These are phyloP conservation scores for Spathaspora gorwiae DNA, from an alignment of 805 yeast species.

Conservation along the genomic window DNA sequence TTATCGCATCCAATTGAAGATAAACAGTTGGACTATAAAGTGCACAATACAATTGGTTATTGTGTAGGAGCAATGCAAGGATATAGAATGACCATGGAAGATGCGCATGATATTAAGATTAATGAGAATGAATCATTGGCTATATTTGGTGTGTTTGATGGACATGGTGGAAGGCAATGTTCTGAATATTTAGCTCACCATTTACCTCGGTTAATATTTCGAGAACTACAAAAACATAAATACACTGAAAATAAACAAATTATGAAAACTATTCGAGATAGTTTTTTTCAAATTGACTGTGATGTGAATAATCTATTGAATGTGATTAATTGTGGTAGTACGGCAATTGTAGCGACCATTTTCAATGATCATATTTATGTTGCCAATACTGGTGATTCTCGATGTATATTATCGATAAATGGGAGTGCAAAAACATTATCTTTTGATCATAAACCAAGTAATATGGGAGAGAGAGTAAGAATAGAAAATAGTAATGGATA, in stretches of 20 bases:
- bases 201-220: constrained; percentile 35
- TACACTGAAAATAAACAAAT: constrained; percentile 6
- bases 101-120: constrained; percentile 57
- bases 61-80: constrained; percentile 78
- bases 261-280: constrained; percentile 12
- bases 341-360: constrained; percentile 32
- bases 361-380: constrained; percentile 42
- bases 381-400: constrained; percentile 74
- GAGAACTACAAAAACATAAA: constrained; percentile 10
- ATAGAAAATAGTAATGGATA: constrained; percentile 39
- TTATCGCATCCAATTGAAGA: constrained; percentile 73
- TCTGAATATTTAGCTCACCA: constrained; percentile 49
- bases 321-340: constrained; percentile 38
- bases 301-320: constrained; percentile 20
- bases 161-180: constrained; percentile 71
- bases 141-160: constrained; percentile 74
- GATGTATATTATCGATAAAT: constrained; percentile 52
- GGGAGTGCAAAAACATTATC: constrained; percentile 59
- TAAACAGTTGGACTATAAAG: constrained; percentile 49
- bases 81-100: constrained; percentile 70
- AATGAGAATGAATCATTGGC: constrained; percentile 39
- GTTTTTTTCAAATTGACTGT: constrained; percentile 35
- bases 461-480: constrained; percentile 41
- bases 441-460: constrained; percentile 41
- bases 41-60: constrained; percentile 46